Base-by-base conservation (phyloP, 1,284 basidiomycete species). In the Puccinia coronata region DNA sequence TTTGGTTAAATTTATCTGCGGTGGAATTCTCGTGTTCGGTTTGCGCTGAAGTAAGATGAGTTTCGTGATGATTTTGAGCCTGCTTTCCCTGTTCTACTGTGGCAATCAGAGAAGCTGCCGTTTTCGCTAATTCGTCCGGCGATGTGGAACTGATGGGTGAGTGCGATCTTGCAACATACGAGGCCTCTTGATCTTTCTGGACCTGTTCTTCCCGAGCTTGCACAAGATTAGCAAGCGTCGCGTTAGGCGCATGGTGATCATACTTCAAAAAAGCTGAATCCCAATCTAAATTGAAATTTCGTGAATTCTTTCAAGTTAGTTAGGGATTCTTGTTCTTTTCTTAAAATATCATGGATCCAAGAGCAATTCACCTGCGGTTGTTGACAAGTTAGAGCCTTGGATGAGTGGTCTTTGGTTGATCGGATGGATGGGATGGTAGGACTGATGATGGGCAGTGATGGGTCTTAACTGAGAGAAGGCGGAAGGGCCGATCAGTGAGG, bases 1-100 rank as follows among this genome's bases (percentile, higher is more conserved):
- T 96, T 73, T 95, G 90, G 85, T 91, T 90, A 85, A 98, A 95
- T 86, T 98, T 98, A 61, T 92, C 90, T 85, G 93, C 95, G 83
- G 84, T 83, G 12, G 41, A 28, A 74, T 18, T 59, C 28, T 59
- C 41, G n/a, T 23, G n/a, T 34, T 16, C 69, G 63, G 20, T 36
- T 67, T 31, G n/a, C 18, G 34, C 36, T 63, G 28, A 59, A 14
- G 31, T 28, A 14, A 34, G 1, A 39, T 23, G 59, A 18, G 36
- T 34, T 39, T 20, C 25, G 34, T 63, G 4, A 34, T 39, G 67
- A 31, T 59, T 59, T 6, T 74, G 51, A 20, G 53, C 36, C 11
- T 28, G 31, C 28, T 74, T 31, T 57, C 53, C 39, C 36, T 18
- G 28, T 43, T 76, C 41, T 6, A 76, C 59, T 25, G 59, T 76